phyloP scores from a whole-genome alignment of 345 rosid species.

The Combretum micranthum region DNA sequence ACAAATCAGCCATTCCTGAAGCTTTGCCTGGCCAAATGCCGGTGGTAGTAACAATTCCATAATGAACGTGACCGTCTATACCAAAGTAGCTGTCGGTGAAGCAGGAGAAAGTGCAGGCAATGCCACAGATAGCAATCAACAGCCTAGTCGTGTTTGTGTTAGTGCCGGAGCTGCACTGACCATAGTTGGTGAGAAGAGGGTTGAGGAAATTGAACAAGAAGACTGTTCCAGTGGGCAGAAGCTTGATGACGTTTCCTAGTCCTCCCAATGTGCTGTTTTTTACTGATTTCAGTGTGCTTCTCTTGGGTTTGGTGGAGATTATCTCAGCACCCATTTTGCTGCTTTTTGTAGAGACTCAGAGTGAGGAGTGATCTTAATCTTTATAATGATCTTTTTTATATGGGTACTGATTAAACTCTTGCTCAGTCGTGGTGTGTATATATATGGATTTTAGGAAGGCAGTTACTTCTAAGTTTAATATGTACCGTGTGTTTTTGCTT shows the following conservation, averaged over 20 bases:
- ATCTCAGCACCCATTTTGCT: background rate
- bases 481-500: no score
- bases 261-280: slow-evolving; percentile 43
- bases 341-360: no score
- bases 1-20: slow-evolving; percentile 29
- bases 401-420: slow-evolving; percentile 4
- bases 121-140: slow-evolving; percentile 53
- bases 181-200: slow-evolving; percentile 70
- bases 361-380: no score
- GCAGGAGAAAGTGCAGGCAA: slow-evolving; percentile 57
- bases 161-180: slow-evolving; percentile 33
- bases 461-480: no score
- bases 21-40: slow-evolving; percentile 55
- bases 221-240: slow-evolving; percentile 88
- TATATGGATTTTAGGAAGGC: background rate
- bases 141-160: slow-evolving; percentile 50
- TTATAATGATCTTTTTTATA: no score
- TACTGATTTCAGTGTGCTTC: slow-evolving; percentile 10
- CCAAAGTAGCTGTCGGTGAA: slow-evolving; percentile 73
- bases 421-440: background rate
- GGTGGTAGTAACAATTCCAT: slow-evolving; percentile 46
- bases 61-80: slow-evolving; percentile 38
- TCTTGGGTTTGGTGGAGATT: slow-evolving; percentile 11
- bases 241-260: slow-evolving; percentile 62
- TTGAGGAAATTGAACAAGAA: slow-evolving; percentile 74